Evolutionary conservation across 2,329 filamentous ascomycete genomes (phyloP), one percentile per base, ranked within the genome.

Genomic region (Ophiostoma australiae): DNA sequence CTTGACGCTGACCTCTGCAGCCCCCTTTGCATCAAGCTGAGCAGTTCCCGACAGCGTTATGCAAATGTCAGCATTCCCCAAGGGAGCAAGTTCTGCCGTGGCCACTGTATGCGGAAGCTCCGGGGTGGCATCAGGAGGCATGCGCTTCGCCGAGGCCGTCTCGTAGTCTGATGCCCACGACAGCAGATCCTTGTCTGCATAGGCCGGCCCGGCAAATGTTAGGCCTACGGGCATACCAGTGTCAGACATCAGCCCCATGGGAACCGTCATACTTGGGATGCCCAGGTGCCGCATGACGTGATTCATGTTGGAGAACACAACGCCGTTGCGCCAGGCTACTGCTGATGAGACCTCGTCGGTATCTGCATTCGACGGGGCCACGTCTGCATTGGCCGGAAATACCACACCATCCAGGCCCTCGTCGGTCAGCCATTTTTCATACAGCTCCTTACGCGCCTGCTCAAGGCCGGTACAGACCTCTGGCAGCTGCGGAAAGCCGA

Each of bases 301-400:
- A 69, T 86, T 86, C 0, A 85, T 85, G 70, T 87, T 85, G 0
- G 81, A 82, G 72, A 86, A 87, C 58, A 81, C 82, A 4, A 87
- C 81, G 0, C 86, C 85, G 67, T 87, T 85, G 37, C 78, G 79
- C 71, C 82, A 78, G 4, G 81, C 82, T 71, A n/a, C 7, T 7
- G 20, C 39, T 6, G 65, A 52, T 8, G 27, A 7, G 6, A 37
- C 67, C 5, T 27, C 52, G 7, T 58, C 23, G 11, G 52, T 11
- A 13, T 31, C 48, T 2, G 48, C 48, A 52, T 52, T 20, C 17
- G 20, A 20, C 4, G 48, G 48, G 17, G 48, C 48, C 17, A 52
- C 20, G 4, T 52, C 48, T 10, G 52, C n/a, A 27, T 58, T 27
- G n/a, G 23, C 52, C 7, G 23, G 52, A 27, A 58, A 58, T 7